Evolutionary conservation across 2,329 filamentous ascomycete genomes (phyloP), one percentile per base, ranked within the genome.

Genomic region (Knufia petricola): DNA sequence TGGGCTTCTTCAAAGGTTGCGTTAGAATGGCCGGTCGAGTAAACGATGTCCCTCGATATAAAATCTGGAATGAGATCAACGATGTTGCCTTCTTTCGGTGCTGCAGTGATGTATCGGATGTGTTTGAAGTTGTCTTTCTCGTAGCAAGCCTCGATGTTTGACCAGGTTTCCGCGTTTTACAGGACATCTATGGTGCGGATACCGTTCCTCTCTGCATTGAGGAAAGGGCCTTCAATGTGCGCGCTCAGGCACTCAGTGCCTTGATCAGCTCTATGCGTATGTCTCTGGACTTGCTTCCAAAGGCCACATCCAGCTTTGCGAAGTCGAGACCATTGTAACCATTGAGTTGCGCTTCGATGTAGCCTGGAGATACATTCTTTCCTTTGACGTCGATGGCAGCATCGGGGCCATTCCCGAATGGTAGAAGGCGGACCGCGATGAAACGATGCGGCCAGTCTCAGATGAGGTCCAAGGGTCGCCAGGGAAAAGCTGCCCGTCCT

Each of bases 271-370:
- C 74, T 55, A 72, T 78, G 66, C 92, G 92, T 52, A 90, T 74
- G 50, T 79, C 72, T 54, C 73, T 73, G 43, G 95, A 69, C n/a
- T 79, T 81, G 64, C 86, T 83, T 50, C 78, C 77, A 60, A 94
- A 95, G 45, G 76, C 73, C 24, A 73, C 68, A 66, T 77, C 79
- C 59, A 84, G 78, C 13, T 81, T 65, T 1, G 87, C 92, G 65
- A 94, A 95, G 70, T 95, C 90, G 72, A 95, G 94, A 49, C 88
- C 88, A 60, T 88, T 90, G 8, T 85, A 88, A 41, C 89, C 89
- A 61, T 95, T 95, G 58, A 95, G 80, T 66, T 95, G 89, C 46
- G 84, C 84, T 57, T 95, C 89, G 58, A 95, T 92, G 61, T 95
- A 76, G 21, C 89, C 89, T 0, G 89, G 87, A 0, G 85, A 80